phyloP scores from a whole-genome alignment of 805 yeast species.

The Metschnikowia baotianmanensis region DNA sequence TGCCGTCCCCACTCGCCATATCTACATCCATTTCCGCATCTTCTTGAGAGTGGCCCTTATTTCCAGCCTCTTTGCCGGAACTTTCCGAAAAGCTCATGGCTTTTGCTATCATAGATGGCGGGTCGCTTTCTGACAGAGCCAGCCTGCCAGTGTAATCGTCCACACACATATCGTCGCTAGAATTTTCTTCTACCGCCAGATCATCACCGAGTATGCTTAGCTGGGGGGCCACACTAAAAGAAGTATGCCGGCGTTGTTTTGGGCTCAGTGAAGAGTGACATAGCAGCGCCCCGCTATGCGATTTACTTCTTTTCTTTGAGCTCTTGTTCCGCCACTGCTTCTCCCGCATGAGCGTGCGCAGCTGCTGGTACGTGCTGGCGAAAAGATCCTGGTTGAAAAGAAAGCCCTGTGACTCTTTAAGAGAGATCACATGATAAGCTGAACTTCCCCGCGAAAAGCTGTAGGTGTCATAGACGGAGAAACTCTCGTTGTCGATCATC shows the following conservation, averaged over 20 bases:
- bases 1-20: constrained; percentile 1
- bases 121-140: not conserved
- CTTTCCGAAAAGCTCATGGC: constrained; percentile 7
- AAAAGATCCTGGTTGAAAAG: constrained; percentile 74
- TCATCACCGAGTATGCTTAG: constrained; percentile 12
- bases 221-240: constrained; percentile 26
- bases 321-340: constrained; percentile 22
- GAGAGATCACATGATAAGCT: constrained; percentile 39
- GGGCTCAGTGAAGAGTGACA: not conserved
- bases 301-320: constrained; percentile 14
- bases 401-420: constrained; percentile 70
- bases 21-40: constrained; percentile 1
- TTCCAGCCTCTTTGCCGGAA: not conserved
- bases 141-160: constrained; percentile 1
- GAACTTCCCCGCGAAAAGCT: constrained; percentile 29
- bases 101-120: constrained; percentile 3
- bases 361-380: constrained; percentile 69
- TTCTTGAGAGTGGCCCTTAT: not conserved
- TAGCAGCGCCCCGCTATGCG: constrained; percentile 10
- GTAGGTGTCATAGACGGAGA: constrained; percentile 49
- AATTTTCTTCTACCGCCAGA: constrained; percentile 14
- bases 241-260: constrained; percentile 29
- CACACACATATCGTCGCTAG: constrained; percentile 12
- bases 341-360: constrained; percentile 35
- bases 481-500: constrained; percentile 57